phyloP scores from a whole-genome alignment of 2,329 filamentous ascomycete genomes.

The Xylaria sp. region DNA sequence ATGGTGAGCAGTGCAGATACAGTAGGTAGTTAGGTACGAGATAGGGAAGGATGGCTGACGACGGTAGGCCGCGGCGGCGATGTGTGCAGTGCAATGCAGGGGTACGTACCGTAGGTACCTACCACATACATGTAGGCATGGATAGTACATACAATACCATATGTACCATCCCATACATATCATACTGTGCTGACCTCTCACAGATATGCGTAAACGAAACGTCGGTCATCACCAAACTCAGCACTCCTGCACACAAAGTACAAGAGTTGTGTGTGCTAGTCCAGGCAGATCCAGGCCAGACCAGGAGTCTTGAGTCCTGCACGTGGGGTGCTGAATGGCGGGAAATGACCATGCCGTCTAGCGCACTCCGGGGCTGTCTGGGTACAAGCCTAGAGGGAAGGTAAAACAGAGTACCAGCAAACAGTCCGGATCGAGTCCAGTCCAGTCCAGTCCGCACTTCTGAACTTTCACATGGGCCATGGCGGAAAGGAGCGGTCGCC shows the following conservation, averaged over 20 bases:
- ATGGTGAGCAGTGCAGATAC: slow-evolving; percentile 17
- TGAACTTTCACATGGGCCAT: slow-evolving; percentile 7
- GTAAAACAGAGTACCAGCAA: slow-evolving; percentile 11
- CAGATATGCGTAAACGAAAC: slow-evolving; percentile 23
- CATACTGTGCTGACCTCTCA: slow-evolving; percentile 28
- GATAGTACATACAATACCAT: too few species aligned
- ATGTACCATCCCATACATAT: neutral
- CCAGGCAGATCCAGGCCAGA: slow-evolving; percentile 5
- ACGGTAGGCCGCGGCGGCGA: slow-evolving; percentile 17
- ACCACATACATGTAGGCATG: neutral
- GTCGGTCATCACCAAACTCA: slow-evolving; percentile 36
- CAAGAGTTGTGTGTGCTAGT: slow-evolving; percentile 28
- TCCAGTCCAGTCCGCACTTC: too few species aligned
- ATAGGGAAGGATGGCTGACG: slow-evolving; percentile 7
- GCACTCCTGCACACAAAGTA: slow-evolving; percentile 27
- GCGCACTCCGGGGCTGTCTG: neutral
- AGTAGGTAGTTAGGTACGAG: neutral
- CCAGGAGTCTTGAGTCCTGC: slow-evolving; percentile 21
- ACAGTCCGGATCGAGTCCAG: neutral
- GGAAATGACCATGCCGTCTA: slow-evolving; percentile 37
- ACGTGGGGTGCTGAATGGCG: slow-evolving; percentile 48
- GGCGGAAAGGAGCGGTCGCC: slow-evolving; percentile 5
- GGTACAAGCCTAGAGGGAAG: neutral
- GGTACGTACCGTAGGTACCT: slow-evolving; percentile 1
- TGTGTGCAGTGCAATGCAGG: slow-evolving; percentile 3